Evolutionary conservation across 257 asterid genomes (phyloP).

Genomic region (Perilla frutescens): DNA sequence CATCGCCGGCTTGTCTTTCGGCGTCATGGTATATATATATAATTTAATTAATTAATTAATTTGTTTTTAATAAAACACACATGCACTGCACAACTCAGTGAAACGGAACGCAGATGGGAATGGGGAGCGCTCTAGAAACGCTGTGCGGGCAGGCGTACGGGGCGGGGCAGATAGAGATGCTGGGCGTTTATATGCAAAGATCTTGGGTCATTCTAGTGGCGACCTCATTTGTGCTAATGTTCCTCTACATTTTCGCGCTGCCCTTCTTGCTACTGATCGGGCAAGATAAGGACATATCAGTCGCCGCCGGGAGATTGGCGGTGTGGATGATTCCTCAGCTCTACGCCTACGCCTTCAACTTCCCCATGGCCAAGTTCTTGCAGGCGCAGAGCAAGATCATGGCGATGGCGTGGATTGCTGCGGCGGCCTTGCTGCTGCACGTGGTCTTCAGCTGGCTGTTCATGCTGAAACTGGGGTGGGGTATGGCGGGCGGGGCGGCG

Average conservation of each 20-base stretch:
- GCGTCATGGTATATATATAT: constrained; percentile 45
- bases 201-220: constrained; percentile 60
- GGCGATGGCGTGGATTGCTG: constrained; percentile 62
- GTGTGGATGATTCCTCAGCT: constrained; percentile 73
- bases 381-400: constrained; percentile 70
- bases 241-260: constrained; percentile 49
- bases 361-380: constrained; percentile 63
- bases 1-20: constrained; percentile 53
- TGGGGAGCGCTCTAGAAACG: constrained; percentile 76
- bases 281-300: constrained; percentile 53
- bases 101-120: constrained; percentile 49
- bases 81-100: too few relatives aligned
- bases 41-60: too few relatives aligned
- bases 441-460: constrained; percentile 55
- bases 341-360: constrained; percentile 64
- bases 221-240: constrained; percentile 46
- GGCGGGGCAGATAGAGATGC: constrained; percentile 62
- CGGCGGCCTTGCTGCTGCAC: constrained; percentile 48
- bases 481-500: constrained; percentile 59
- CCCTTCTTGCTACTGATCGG: constrained; percentile 52
- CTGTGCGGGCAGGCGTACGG: constrained; percentile 76
- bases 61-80: too few relatives aligned
- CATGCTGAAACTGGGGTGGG: constrained; percentile 56
- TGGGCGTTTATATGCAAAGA: constrained; percentile 68
- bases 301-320: constrained; percentile 59